Conservation (phyloP, 371 early-diverging fungal species). For the Actinomucor elegans region DNA sequence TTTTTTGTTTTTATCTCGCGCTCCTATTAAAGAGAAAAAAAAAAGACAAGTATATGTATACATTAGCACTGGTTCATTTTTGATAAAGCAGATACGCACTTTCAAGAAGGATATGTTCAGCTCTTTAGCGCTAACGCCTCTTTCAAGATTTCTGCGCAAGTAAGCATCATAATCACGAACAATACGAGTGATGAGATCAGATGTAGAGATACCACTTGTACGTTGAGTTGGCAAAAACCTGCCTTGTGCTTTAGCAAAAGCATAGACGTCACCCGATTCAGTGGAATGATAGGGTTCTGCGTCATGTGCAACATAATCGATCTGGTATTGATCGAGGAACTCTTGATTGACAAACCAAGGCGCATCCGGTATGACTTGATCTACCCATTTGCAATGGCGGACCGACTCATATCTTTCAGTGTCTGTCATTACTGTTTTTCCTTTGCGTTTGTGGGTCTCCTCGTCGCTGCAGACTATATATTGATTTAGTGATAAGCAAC, state of each 20-base stretch:
- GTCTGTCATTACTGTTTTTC: conserved; percentile 91
- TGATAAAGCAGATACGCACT: conserved; percentile 34
- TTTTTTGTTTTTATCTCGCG: conserved; percentile 74
- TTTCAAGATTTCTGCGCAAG: conserved; percentile 88
- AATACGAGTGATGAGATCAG: conserved; percentile 93
- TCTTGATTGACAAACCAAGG: conserved; percentile 92
- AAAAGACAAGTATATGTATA: background rate
- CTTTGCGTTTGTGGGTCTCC: conserved; percentile 86
- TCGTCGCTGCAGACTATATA: conserved; percentile 77
- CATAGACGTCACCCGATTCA: conserved; percentile 92
- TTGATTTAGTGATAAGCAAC: background rate
- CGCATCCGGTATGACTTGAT: conserved; percentile 87
- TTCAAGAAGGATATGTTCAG: conserved; percentile 87
- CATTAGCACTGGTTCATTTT: background rate
- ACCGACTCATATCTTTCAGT: conserved; percentile 88
- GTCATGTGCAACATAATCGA: conserved; percentile 99
- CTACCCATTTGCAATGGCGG: conserved; percentile 96
- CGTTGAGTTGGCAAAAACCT: conserved; percentile 90
- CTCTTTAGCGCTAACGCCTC: conserved; percentile 91
- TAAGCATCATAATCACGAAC: conserved; percentile 95
- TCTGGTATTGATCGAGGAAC: conserved; percentile 85
- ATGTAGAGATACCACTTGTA: conserved; percentile 94
- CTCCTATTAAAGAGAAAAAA: conserved; percentile 37
- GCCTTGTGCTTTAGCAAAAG: conserved; percentile 86
- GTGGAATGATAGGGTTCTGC: conserved; percentile 88